A percentile compares a stretch with the other conserved stretches of the same genome.
Conservation (phyloP, 1,284 basidiomycete genomes). For the Schizopora paradoxa region DNA sequence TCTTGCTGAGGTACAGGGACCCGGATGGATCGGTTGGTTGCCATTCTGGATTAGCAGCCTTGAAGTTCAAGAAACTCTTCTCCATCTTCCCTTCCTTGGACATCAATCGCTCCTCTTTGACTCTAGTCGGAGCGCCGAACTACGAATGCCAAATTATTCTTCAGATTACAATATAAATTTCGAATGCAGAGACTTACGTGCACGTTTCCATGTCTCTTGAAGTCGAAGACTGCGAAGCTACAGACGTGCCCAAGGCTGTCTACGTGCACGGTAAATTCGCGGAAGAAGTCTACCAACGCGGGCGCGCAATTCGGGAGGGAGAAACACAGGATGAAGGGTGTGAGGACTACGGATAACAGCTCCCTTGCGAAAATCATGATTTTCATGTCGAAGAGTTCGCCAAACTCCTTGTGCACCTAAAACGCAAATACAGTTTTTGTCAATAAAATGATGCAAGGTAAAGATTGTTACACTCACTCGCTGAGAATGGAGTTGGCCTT, state of each 20-base stretch:
- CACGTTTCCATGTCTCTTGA: slow-evolving; percentile 85
- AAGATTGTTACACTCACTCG: slow-evolving; percentile 39
- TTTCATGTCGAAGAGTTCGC: slow-evolving; percentile 86
- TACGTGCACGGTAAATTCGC: slow-evolving; percentile 94
- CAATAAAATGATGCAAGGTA: slow-evolving; percentile 6
- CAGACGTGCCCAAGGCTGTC: slow-evolving; percentile 96
- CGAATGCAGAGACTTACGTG: slow-evolving; percentile 43
- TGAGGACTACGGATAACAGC: slow-evolving; percentile 85
- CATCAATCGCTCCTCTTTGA: slow-evolving; percentile 66
- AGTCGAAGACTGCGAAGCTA: slow-evolving; percentile 97
- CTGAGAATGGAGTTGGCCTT: slow-evolving; percentile 83
- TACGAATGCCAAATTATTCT: slow-evolving; percentile 26
- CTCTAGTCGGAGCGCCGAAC: slow-evolving; percentile 73
- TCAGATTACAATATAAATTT: slow-evolving; percentile 1
- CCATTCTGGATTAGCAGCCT: slow-evolving; percentile 94
- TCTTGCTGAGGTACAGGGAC: slow-evolving; percentile 78
- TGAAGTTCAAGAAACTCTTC: slow-evolving; percentile 95
- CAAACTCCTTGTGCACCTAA: slow-evolving; percentile 86
- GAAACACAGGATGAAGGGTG: slow-evolving; percentile 91
- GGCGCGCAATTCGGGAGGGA: slow-evolving; percentile 86
- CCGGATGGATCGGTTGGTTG: slow-evolving; percentile 81
- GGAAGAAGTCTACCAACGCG: slow-evolving; percentile 91
- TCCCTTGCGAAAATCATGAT: slow-evolving; percentile 84
- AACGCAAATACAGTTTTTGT: slow-evolving; percentile 4
- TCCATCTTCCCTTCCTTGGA: slow-evolving; percentile 97